Evolutionary conservation across 2,329 filamentous ascomycete species (phyloP).

Genomic region (Aspergillus sp.): DNA sequence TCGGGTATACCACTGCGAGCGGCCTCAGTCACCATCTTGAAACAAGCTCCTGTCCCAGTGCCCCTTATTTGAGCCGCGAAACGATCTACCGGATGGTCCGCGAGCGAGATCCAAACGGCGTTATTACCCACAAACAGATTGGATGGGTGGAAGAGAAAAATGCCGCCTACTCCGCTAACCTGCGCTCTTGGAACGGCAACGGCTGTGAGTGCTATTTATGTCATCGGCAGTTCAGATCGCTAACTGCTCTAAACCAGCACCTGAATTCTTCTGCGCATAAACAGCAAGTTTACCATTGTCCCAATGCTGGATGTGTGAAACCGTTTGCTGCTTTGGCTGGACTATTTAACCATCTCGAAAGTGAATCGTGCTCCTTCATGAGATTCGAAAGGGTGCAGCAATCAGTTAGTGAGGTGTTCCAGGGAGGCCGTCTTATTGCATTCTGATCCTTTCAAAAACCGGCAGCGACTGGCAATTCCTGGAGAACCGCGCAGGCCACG

Average conservation of each 20-base stretch:
- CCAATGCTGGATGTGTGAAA: constrained; percentile 37
- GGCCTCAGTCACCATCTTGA: constrained; percentile 60
- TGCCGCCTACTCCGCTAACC: constrained; percentile 39
- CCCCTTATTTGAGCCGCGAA: constrained; percentile 49
- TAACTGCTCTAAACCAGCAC: constrained; percentile 50
- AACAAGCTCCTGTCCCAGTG: constrained; percentile 50
- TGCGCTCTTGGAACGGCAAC: constrained; percentile 46
- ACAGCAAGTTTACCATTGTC: constrained; percentile 48
- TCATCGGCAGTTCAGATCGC: constrained; percentile 40
- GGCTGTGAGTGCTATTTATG: constrained; percentile 58
- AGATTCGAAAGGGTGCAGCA: constrained; percentile 36
- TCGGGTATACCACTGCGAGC: constrained; percentile 49
- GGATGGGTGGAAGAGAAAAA: constrained; percentile 41
- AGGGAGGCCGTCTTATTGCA: neutral
- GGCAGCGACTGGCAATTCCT: too few species aligned
- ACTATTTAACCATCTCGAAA: constrained; percentile 49
- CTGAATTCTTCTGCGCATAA: constrained; percentile 55
- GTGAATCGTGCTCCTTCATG: constrained; percentile 42
- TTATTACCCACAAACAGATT: constrained; percentile 55
- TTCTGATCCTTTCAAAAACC: neutral
- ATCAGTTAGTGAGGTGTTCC: neutral
- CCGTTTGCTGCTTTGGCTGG: constrained; percentile 42
- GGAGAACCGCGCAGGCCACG: too few species aligned
- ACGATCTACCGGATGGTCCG: constrained; percentile 49
- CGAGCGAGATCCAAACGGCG: constrained; percentile 46